These are phyloP conservation scores for Prunella vulgaris DNA, from an alignment of 257 asterid genomes.

Conservation along the genomic window DNA sequence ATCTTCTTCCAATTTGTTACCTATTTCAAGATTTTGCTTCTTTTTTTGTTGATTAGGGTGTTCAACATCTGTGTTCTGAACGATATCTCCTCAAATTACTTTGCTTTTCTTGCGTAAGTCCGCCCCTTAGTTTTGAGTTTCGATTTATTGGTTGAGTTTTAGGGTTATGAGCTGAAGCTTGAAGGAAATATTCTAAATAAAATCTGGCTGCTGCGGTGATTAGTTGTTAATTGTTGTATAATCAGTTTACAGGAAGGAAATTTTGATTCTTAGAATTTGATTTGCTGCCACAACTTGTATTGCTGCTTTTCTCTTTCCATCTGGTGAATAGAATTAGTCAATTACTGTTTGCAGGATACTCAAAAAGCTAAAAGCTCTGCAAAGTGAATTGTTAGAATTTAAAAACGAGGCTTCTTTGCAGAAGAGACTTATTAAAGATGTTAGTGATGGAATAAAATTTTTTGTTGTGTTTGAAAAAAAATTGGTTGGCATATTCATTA, in stretches of 20 bases:
- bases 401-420: conserved; percentile 48
- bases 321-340: neutral
- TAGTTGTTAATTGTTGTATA: neutral
- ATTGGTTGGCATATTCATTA: no score
- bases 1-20: neutral
- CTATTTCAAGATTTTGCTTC: neutral
- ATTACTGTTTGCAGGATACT: conserved; percentile 43
- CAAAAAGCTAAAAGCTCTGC: conserved; percentile 49
- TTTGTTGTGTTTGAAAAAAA: no score
- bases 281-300: no score
- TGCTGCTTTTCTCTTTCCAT: neutral
- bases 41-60: conserved; percentile 39
- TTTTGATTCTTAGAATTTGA: neutral
- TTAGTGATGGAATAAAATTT: conserved; percentile 22
- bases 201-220: neutral
- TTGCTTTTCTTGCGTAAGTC: conserved; percentile 59
- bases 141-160: no score
- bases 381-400: conserved; percentile 45
- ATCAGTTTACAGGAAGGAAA: neutral
- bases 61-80: conserved; percentile 75
- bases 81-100: conserved; percentile 53
- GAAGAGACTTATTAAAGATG: conserved; percentile 38
- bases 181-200: neutral
- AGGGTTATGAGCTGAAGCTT: neutral
- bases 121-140: no score